Conservation (phyloP, 257 asterid genomes). For the Catharanthus roseus region DNA sequence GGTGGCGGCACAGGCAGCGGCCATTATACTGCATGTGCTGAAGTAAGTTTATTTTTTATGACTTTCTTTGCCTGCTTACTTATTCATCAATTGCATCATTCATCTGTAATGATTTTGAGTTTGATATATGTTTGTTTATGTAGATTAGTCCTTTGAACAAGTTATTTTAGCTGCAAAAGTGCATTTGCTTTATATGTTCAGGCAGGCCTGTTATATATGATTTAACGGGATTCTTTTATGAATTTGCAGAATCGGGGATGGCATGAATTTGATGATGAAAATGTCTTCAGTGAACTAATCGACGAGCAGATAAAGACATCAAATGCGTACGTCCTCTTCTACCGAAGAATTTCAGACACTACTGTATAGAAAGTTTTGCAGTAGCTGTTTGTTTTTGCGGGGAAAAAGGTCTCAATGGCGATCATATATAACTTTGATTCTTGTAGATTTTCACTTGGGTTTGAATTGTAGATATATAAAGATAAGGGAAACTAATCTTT, state of each 20-base stretch:
- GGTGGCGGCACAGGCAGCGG: constrained; percentile 67
- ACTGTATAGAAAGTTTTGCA: constrained; percentile 6
- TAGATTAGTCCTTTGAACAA: not conserved
- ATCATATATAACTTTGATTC: no score
- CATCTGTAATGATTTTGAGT: not conserved
- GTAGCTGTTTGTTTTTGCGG: not conserved
- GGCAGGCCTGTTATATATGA: not conserved
- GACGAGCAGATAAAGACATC: constrained; percentile 49
- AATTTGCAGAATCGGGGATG: constrained; percentile 54
- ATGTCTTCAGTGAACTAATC: constrained; percentile 27
- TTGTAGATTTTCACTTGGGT: no score
- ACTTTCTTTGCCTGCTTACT: not conserved
- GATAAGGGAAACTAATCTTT: no score
- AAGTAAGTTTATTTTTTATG: constrained; percentile 40
- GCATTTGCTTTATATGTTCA: not conserved
- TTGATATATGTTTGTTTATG: not conserved
- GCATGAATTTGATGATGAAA: constrained; percentile 64
- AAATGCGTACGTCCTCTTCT: constrained; percentile 74
- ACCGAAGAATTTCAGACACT: constrained; percentile 45
- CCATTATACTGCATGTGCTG: constrained; percentile 68
- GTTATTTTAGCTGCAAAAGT: not conserved
- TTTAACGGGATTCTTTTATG: not conserved
- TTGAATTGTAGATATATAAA: no score
- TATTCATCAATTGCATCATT: not conserved
- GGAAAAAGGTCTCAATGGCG: not conserved